Evolutionary conservation across 192 early-diverging fungal genomes (phyloP).

Genomic region (Phycomyces blakesleeanus): DNA sequence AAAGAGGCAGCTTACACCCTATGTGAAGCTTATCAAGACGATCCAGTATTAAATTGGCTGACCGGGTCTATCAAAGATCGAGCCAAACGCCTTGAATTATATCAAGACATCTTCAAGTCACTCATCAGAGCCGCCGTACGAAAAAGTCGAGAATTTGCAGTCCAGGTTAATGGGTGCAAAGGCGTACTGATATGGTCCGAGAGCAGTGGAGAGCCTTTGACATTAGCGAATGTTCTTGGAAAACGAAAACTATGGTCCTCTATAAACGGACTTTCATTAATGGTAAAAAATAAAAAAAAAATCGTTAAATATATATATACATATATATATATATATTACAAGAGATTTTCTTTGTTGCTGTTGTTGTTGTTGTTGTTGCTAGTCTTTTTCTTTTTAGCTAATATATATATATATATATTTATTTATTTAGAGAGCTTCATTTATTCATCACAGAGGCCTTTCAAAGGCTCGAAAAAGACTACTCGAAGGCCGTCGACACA

Average conservation of each 20-base stretch:
- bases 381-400: too few relatives aligned
- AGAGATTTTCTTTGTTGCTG: too few relatives aligned
- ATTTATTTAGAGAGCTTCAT: background rate
- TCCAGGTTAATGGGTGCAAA: conserved; percentile 26
- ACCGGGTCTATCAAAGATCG: conserved; percentile 12
- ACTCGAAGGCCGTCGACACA: conserved; percentile 11
- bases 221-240: conserved; percentile 1
- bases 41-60: conserved; percentile 16
- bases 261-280: background rate
- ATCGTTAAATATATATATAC: too few relatives aligned
- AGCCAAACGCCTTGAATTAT: background rate
- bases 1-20: conserved; percentile 19
- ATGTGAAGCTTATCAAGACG: conserved; percentile 17
- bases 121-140: conserved; percentile 2
- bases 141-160: conserved; percentile 18
- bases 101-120: conserved; percentile 12
- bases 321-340: too few relatives aligned
- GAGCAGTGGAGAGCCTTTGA: conserved; percentile 5
- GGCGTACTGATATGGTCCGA: conserved; percentile 27
- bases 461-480: conserved; percentile 4
- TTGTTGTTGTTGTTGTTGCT: too few relatives aligned
- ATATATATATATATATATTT: background rate
- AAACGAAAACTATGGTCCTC: conserved; percentile 5
- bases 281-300: background rate
- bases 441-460: conserved; percentile 6